Base-by-base conservation (phyloP, 768 basidiomycete species). In the Pulveroboletus sp. region DNA sequence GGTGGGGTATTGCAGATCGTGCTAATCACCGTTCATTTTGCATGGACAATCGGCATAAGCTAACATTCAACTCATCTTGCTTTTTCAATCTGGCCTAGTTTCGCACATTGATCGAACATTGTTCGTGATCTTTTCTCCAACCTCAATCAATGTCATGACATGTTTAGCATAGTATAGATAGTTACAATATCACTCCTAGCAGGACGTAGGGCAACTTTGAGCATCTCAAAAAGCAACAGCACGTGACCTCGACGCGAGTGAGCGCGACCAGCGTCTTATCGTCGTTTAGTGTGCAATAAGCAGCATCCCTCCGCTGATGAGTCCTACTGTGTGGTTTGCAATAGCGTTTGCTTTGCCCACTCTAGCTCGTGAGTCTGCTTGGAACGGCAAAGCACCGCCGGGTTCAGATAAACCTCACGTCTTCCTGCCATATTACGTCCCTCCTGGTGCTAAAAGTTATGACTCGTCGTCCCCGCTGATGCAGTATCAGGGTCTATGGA, bases 371-470 rank as follows among this genome's bases (percentile, higher is more conserved):
- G 75, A 83, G 27, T 67, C 74, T 18, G 83, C 87, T 26, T 89
- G 87, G 87, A 86, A 87, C 55, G 86, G 88, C 0, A 71, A 80
- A 56, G 72, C 76, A 6, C 66, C 60, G 0, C 73, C 76, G 17
- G 80, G 72, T 14, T 76, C 83, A 15, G 72, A 67, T 11, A 68
- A 63, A 38, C 72, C 72, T 15, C 58, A 70, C 1, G 45, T 65
- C 3, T 89, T 89, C 68, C 74, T 76, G 2, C 83, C 86, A 0
- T 89, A 80, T 71, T 89, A 83, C 60, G 82, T 86, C 63, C 82
- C 87, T 49, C 78, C 79, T 11, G 86, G 87, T 27, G 76, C 86
- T 6, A 85, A 80, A 73, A 72, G 77, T 57, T 86, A 86, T 53
- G 81, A 84, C 61, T 86, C 86, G 1, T 71, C 76, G 31, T 89